Percentiles rank a stretch among this genome's conserved stretches.
phyloP scores from a whole-genome alignment of 129 eudicot genomes.

The Apium graveolens region DNA sequence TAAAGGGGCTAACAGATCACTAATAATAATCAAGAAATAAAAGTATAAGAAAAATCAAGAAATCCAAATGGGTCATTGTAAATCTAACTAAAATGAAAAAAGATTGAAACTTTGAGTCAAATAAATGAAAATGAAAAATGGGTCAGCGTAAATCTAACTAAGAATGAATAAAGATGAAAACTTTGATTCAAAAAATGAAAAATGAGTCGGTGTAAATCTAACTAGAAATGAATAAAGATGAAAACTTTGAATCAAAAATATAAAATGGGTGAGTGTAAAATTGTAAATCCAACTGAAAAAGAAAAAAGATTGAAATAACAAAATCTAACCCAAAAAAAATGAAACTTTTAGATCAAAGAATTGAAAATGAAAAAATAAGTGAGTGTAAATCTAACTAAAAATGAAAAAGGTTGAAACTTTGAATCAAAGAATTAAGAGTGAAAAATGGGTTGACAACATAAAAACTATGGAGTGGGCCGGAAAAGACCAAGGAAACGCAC shows the following conservation, averaged over 20 bases:
- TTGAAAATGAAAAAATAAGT: background rate
- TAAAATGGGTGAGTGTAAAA: background rate
- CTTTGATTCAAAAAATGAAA: background rate
- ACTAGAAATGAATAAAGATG: background rate
- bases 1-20: background rate
- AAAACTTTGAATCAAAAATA: background rate
- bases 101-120: background rate
- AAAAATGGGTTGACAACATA: too few relatives aligned
- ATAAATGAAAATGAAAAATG: background rate
- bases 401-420: too few relatives aligned
- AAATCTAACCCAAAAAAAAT: background rate
- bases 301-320: too few relatives aligned
- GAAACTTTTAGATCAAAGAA: too few relatives aligned
- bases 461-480: too few relatives aligned
- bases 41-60: background rate
- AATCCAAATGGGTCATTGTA: background rate
- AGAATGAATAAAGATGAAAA: background rate
- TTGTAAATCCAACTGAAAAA: background rate
- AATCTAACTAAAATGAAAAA: background rate
- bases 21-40: background rate
- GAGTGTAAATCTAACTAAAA: background rate
- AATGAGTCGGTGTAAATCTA: background rate
- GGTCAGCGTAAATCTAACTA: background rate
- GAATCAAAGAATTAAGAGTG: background rate
- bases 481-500: constrained; percentile 23